Evolutionary conservation across 2,329 filamentous ascomycete species (phyloP), one percentile per base, ranked within the genome.

Genomic region (Colletotrichum falcatum): DNA sequence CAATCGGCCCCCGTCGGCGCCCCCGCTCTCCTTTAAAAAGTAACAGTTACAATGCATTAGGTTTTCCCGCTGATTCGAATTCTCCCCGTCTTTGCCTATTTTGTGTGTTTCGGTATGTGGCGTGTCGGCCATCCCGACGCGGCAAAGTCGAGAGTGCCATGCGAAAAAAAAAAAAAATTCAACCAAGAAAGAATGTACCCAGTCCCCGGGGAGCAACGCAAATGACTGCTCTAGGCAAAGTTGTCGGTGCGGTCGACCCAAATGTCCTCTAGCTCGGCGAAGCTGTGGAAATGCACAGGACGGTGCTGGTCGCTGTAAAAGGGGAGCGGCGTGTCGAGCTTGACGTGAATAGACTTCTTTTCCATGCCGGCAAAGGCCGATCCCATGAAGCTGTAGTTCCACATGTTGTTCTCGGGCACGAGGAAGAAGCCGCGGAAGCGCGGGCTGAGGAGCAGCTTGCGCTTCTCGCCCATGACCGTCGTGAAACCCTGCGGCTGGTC

Each of bases 351-450:
- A 4, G 91, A 88, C 84, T 94, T 94, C 90, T 98, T 98, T 84
- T 97, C 94, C 73, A 97, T 88, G 49, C 91, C 90, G 18, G 91
- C 90, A 79, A 98, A 99, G 0, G 91, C 90, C 74, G 91, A 94
- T 65, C 96, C 96, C 91, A 98, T 94, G 86, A 99, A 99, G 81
- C 93, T 96, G 85, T 98, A 99, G 82, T 99, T 99, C 96, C 96
- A 99, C 72, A 92, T 87, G 73, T 91, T 91, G 65, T 92, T 91
- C 78, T 98, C 95, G 0, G 96, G 96, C 28, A 98, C 94, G 65
- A 99, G 84, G 89, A 99, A 99, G 85, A 95, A 98, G 35, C 96
- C 97, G 75, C 93, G 90, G 80, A 98, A 97, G 80, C 95, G 93
- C 76, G 98, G 95, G 74, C 93, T 97, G 63, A 99, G 88, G 35